These are phyloP conservation scores for Pyricularia sp. DNA, from an alignment of 2,329 filamentous ascomycete species.

Conservation along the genomic window DNA sequence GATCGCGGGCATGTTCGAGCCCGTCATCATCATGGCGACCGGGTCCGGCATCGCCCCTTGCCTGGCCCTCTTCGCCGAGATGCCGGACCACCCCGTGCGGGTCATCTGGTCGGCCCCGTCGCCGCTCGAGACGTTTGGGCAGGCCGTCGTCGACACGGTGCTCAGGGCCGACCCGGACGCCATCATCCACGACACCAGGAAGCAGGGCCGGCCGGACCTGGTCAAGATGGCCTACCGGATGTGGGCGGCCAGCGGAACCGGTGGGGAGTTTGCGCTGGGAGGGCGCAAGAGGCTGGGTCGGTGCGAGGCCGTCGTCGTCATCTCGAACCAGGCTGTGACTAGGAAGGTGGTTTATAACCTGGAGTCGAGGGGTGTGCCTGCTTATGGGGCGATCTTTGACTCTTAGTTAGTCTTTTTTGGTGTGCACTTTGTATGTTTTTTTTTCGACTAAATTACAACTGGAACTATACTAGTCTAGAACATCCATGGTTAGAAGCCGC, in stretches of 20 bases:
- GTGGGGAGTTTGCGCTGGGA: not conserved
- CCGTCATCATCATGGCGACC: conserved; percentile 50
- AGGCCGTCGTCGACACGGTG: conserved; percentile 20
- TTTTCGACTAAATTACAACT: too few species aligned
- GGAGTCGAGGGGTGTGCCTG: conserved; percentile 20
- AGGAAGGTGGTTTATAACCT: conserved; percentile 21
- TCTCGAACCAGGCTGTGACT: conserved; percentile 23
- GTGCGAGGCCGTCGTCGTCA: conserved; percentile 19
- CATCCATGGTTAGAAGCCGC: too few species aligned
- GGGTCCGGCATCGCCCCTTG: conserved; percentile 56
- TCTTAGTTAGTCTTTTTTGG: conserved; percentile 4
- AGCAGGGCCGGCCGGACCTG: conserved; percentile 9
- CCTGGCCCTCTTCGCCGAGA: conserved; percentile 46
- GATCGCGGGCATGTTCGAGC: conserved; percentile 45
- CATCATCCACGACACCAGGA: conserved; percentile 10
- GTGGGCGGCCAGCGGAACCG: conserved; percentile 6
- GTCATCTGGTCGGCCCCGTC: conserved; percentile 24
- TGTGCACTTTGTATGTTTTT: not conserved
- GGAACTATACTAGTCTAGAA: too few species aligned
- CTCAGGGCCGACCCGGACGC: conserved; percentile 10
- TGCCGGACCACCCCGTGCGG: conserved; percentile 17
- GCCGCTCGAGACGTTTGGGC: conserved; percentile 23
- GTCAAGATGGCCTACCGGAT: conserved; percentile 9
- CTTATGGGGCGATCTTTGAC: conserved; percentile 24
- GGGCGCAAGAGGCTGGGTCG: not conserved